Base-by-base conservation (phyloP, 2,329 filamentous ascomycete genomes). In the Cephalotrichum gorgonifer region DNA sequence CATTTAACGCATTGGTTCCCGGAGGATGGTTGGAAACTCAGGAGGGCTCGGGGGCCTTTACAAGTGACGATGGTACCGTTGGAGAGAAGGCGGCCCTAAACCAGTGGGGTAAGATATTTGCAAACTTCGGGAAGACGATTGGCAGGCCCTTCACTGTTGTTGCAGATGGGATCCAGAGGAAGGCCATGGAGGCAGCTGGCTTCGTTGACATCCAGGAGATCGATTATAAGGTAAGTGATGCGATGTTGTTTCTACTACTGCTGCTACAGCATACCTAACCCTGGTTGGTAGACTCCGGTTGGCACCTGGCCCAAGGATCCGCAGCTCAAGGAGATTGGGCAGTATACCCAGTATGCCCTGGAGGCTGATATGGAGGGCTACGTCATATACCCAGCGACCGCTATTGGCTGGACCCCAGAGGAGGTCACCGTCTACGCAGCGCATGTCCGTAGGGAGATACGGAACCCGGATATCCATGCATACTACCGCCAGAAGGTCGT, bases 231-330 rank as follows among this genome's bases (percentile, higher is more conserved):
- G 51, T 60, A 44, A 81, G 55, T n/a, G n/a, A n/a, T n/a, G n/a
- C n/a, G n/a, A n/a, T n/a, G n/a, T n/a, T 68, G 80, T 14, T 75
- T 71, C 9, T 74, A 76, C 1, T 75, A 78, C 6, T 76, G 79
- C 55, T 75, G 76, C 58, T 2, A 57, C 59, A 0, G 58, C 64
- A 4, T 65, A 65, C 47, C 14, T 44, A 55, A 26, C 65, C 65
- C 46, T 27, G 11, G 17, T 74, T 58, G 7, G 4, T 15, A 53
- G 26, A 56, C 57, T 2, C 69, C 78, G 17, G 51, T 54, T 7
- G 76, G 76, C 1, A 45, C 44, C 22, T 75, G 72, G 71, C 65
- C 71, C 1, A 69, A 66, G 43, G 65, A 71, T 17, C 61, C 59
- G 39, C 66, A 68, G 35, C 60, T 71, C 48, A 76, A 72, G 56